Conservation (phyloP, 371 early-diverging fungal species). For the Catenaria anguillulae region DNA sequence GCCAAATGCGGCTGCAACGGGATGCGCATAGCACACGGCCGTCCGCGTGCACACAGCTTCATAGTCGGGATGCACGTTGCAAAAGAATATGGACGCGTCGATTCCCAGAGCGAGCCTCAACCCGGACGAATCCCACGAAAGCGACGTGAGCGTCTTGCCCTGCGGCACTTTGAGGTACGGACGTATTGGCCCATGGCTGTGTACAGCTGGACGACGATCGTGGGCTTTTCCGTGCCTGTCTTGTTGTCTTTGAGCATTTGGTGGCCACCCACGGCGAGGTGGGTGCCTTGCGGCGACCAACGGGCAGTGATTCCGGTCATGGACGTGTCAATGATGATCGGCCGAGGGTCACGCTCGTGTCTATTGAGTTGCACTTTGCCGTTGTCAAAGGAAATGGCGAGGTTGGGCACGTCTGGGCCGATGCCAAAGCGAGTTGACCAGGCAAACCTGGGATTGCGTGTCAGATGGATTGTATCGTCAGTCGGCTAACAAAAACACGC, state of each 20-base stretch:
- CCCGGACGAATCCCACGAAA: slow-evolving; percentile 35
- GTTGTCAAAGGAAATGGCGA: slow-evolving; percentile 36
- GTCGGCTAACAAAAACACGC: too few relatives aligned
- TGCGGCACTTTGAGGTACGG: slow-evolving; percentile 30
- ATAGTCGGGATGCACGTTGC: slow-evolving; percentile 34
- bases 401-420: slow-evolving; percentile 29
- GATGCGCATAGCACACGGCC: slow-evolving; percentile 23
- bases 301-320: slow-evolving; percentile 23
- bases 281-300: slow-evolving; percentile 31
- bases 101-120: slow-evolving; percentile 33
- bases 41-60: slow-evolving; percentile 24
- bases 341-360: slow-evolving; percentile 26
- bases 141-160: slow-evolving; percentile 25
- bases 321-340: slow-evolving; percentile 20
- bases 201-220: slow-evolving; percentile 33
- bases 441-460: too few relatives aligned
- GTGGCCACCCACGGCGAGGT: slow-evolving; percentile 33
- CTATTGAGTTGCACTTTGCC: slow-evolving; percentile 33
- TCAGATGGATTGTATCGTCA: too few relatives aligned
- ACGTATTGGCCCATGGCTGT: slow-evolving; percentile 29
- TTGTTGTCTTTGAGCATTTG: slow-evolving; percentile 22
- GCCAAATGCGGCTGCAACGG: too few relatives aligned
- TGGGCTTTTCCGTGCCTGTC: slow-evolving; percentile 33
- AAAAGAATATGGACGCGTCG: slow-evolving; percentile 40
- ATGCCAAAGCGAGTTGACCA: neutral